These are phyloP conservation scores for Ustilago vetiveriae DNA, from an alignment of 1,284 basidiomycete genomes.

Conservation along the genomic window DNA sequence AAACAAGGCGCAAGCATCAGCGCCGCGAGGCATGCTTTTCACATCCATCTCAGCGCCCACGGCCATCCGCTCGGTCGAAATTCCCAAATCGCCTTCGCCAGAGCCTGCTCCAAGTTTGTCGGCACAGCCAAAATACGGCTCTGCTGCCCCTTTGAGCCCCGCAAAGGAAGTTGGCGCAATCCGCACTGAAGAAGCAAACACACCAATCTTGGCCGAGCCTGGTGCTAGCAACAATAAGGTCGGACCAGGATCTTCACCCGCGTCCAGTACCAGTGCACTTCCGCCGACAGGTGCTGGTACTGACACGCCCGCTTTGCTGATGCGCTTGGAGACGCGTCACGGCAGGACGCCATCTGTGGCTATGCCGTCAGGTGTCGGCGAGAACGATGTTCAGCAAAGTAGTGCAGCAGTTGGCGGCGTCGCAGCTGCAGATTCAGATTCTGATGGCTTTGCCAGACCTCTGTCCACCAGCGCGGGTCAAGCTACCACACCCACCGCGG, in stretches of 20 bases:
- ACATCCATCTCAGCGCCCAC: slow-evolving; percentile 48
- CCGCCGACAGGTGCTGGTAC: slow-evolving; percentile 2
- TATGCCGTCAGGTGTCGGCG: slow-evolving; percentile 8
- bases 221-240: slow-evolving; percentile 1
- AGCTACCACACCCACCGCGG: slow-evolving; percentile 3
- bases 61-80: slow-evolving; percentile 56
- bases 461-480: background rate
- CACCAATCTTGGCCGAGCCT: background rate
- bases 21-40: slow-evolving; percentile 32
- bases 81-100: slow-evolving; percentile 57
- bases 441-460: slow-evolving; percentile 24
- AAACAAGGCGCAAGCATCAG: slow-evolving; percentile 10
- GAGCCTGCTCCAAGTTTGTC: slow-evolving; percentile 11
- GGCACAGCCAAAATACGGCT: slow-evolving; percentile 1
- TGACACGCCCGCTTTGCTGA: slow-evolving; percentile 23
- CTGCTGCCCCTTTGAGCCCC: background rate
- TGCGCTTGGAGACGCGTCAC: slow-evolving; percentile 24
- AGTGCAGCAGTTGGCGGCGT: background rate
- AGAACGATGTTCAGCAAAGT: slow-evolving; percentile 6
- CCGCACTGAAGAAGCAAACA: background rate
- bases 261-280: slow-evolving; percentile 1
- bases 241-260: slow-evolving; percentile 10
- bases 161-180: background rate
- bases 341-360: slow-evolving; percentile 11
- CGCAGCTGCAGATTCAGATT: slow-evolving; percentile 5